Evolutionary conservation across 257 asterid genomes (phyloP), one percentile per base, ranked within the genome.

Genomic region (Agastache rugosa): DNA sequence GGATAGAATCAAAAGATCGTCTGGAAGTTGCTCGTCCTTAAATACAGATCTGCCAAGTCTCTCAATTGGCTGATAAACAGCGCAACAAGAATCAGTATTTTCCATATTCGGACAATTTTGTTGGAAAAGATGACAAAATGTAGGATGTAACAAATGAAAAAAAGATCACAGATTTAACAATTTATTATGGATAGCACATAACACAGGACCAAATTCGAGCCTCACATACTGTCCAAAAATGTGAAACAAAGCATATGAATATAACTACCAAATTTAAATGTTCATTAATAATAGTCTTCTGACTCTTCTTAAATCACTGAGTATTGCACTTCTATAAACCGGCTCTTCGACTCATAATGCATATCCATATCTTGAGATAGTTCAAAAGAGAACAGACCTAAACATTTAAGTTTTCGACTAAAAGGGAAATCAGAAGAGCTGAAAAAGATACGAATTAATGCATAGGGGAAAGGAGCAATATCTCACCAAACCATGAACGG

Each of bases 401-500:
- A 3, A 5, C 25, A 29, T 23, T 47, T 22, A 65, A 23, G 71
- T 39, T 44, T 39, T 47, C 51, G 8, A 44, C 23, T 12, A 23
- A 39, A 31, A 37, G 41, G 6, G 34, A 73, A 59, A 34, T 7
- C 14, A 25, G 20, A 41, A 8, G 25, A 31, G 19, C 56, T 7
- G 7, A 37, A 14, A 29, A 54, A 1, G 11, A 11, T 11, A 0
- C 6, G 10, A 50, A 47, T 16, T 29, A 31, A 45, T 47, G 15
- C 23, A 54, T 9, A 31, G 20, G 69, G 69, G 72, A 60, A 61
- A 8, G 41, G 27, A 68, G 62, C 20, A 35, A 66, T 27, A 64
- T 81, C 94, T 51, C 75, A 95, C 99, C 96, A 82, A 59, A 79
- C 99, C 99, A 84, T 78, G 87, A 79, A 95, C 98, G 3, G 93